Conservation (phyloP, 169 alveolate genomes). For the Plasmodium malariae region DNA sequence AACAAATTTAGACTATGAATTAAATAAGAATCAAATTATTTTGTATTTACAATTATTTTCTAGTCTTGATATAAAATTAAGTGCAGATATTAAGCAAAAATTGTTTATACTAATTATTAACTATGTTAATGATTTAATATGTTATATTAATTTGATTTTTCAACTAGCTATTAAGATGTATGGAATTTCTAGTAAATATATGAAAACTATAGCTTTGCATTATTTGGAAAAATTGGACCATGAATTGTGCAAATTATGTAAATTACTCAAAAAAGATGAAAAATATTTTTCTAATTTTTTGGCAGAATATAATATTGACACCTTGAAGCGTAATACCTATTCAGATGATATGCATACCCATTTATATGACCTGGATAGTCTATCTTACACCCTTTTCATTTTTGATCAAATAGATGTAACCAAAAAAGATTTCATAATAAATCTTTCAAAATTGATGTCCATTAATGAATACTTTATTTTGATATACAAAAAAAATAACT, state of each 20-base stretch:
- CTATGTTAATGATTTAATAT: not conserved
- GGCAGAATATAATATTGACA: not conserved
- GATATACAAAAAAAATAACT: conserved; percentile 41
- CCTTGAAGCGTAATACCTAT: no score
- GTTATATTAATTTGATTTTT: conserved; percentile 5
- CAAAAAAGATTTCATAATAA: conserved; percentile 42
- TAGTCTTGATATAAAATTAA: conserved; percentile 46
- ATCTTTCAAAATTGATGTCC: conserved; percentile 19
- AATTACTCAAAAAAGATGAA: not conserved
- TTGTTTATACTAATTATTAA: conserved; percentile 35
- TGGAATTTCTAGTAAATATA: conserved; percentile 49
- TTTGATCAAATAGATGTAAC: conserved; percentile 77
- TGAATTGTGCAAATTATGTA: conserved; percentile 22
- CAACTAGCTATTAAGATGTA: conserved; percentile 23
- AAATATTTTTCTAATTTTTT: not conserved
- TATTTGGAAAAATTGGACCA: conserved; percentile 57
- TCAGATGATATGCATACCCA: not conserved
- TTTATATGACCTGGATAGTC: conserved; percentile 18
- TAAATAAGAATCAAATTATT: conserved; percentile 41
- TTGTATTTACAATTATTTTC: conserved; percentile 47
- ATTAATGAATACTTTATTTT: conserved; percentile 36
- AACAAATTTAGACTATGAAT: conserved; percentile 39
- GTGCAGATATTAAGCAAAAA: conserved; percentile 57
- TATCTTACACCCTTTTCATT: conserved; percentile 31
- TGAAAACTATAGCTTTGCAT: conserved; percentile 43